Evolutionary conservation across 1,284 basidiomycete species (phyloP), one percentile per base, ranked within the genome.

Genomic region (Naganishia cerealis): DNA sequence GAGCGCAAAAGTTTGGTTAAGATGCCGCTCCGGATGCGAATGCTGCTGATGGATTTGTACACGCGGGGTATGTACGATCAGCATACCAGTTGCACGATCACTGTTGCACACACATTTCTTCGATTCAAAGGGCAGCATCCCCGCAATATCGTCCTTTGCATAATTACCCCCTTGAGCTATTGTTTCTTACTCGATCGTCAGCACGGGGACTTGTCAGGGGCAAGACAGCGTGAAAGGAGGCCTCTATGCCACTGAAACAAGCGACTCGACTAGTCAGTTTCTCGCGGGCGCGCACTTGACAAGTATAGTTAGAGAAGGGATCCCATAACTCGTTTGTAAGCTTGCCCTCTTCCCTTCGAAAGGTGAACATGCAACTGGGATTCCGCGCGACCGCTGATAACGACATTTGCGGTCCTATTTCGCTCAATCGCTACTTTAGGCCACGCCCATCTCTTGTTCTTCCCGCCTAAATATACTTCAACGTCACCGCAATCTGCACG

Each of bases 151-250:
- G 3, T 50, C 46, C 46, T 50, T 50, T 50, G 46, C 9, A 50
- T 24, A 21, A 50, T 50, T 50, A 50, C 46, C 46, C 21, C 46
- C 46, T 50, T 50, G 15, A n/a, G 46, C 21, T 15, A 50, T 50
- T 50, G 46, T 50, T 24, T 50, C 15, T 50, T 13, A 50, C 46
- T 50, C 46, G 46, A 50, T 50, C 46, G 46, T 9, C 21, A 50
- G 46, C 46, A 50, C 46, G 46, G 46, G 46, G 46, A 50, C 46
- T 59, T 18, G 55, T 39, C 12, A 57, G 55, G 55, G 38, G 55
- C 53, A 55, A 55, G 39, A 57, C 33, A 40, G 2, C 55, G 55
- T 38, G 55, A 57, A 57, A 57, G 55, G 55, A 57, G 55, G 29
- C 12, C 55, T 38, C 39, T 57, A 24, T 36, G 39, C 53, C 29